Conservation (phyloP, 2,329 filamentous ascomycete species). For the Iodosphaeria phyllophila region DNA sequence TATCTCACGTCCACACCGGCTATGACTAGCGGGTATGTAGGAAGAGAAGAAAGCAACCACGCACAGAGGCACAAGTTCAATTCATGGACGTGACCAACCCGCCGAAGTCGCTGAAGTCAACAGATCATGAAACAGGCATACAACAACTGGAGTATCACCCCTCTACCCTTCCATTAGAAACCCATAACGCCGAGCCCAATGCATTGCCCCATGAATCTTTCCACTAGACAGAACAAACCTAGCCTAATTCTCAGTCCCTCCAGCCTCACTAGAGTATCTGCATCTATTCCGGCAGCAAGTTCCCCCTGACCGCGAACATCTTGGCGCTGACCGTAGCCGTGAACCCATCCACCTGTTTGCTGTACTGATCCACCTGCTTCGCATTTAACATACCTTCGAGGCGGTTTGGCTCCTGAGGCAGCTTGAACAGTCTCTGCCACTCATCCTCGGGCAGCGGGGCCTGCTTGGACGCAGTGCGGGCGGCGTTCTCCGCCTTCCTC, state of each 20-base stretch:
- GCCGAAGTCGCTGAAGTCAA: constrained; percentile 1
- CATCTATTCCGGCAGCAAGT: constrained; percentile 36
- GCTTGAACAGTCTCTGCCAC: constrained; percentile 96
- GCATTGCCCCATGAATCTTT: constrained; percentile 8
- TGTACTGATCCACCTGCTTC: constrained; percentile 94
- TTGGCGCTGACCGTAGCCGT: constrained; percentile 81
- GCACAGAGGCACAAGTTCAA: too few relatives aligned
- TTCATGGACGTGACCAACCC: constrained; percentile 1
- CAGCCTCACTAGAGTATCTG: background rate
- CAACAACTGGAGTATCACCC: too few relatives aligned
- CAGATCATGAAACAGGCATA: too few relatives aligned
- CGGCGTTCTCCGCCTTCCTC: constrained; percentile 88
- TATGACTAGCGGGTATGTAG: too few relatives aligned
- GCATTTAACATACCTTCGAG: constrained; percentile 90
- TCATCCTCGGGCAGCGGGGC: constrained; percentile 82
- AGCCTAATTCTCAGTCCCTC: background rate
- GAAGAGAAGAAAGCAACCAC: too few relatives aligned
- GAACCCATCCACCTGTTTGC: constrained; percentile 91
- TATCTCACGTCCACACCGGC: too few relatives aligned
- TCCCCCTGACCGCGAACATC: constrained; percentile 88
- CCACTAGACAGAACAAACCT: constrained; percentile 4
- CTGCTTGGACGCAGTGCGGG: constrained; percentile 73
- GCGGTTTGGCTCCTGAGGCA: constrained; percentile 83
- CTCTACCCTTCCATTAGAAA: constrained; percentile 5
- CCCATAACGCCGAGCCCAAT: constrained; percentile 16